A percentile compares a stretch with the other conserved stretches of the same genome.
phyloP scores from a whole-genome alignment of 2,329 filamentous ascomycete genomes.

The Leptosphaerulina australis region DNA sequence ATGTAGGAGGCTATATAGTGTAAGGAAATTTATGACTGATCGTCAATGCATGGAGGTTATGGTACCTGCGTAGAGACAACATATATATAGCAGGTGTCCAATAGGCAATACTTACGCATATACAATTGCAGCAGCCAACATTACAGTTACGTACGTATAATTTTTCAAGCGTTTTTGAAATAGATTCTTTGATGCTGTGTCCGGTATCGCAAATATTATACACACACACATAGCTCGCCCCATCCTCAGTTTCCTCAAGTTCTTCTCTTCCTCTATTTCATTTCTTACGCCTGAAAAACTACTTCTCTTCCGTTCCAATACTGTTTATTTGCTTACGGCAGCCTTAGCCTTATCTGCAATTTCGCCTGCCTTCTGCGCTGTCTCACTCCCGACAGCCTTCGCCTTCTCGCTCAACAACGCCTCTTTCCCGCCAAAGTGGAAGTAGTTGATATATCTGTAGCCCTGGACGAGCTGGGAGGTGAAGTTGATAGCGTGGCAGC shows the following conservation, averaged over 20 bases:
- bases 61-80: too few relatives aligned
- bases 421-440: constrained; percentile 58
- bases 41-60: too few relatives aligned
- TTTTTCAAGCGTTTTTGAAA: not conserved
- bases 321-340: not conserved
- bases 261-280: not conserved
- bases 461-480: constrained; percentile 64
- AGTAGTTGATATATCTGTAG: constrained; percentile 67
- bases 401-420: constrained; percentile 42
- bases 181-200: not conserved
- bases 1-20: constrained; percentile 76
- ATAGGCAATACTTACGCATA: too few relatives aligned
- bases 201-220: not conserved
- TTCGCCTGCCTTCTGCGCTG: not conserved
- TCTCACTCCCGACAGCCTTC: constrained; percentile 21
- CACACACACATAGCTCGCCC: not conserved
- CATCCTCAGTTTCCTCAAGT: not conserved
- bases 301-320: not conserved
- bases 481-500: constrained; percentile 70
- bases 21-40: too few relatives aligned
- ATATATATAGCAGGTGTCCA: too few relatives aligned
- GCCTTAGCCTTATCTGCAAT: not conserved
- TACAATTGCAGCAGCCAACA: not conserved
- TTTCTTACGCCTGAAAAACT: not conserved
- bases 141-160: too few relatives aligned